A percentile compares a stretch with the other conserved stretches of the same genome.
Evolutionary conservation across 1,139 yeast genomes (phyloP).

Genomic region (Scheffersomyces parashehatae): DNA sequence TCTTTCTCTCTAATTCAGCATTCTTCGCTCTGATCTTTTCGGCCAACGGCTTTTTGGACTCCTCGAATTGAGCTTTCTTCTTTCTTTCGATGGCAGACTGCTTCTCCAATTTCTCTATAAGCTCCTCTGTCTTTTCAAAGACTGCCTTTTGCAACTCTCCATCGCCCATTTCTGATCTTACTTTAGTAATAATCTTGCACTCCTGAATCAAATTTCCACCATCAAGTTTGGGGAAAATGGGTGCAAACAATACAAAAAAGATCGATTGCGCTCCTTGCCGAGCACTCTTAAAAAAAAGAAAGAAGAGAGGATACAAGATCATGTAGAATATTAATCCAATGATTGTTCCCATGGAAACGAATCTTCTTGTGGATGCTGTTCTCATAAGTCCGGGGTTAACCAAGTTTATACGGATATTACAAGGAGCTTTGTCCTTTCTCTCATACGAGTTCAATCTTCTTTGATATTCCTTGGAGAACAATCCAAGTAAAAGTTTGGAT

Average conservation of each 20-base stretch:
- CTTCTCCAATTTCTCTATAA: conserved; percentile 64
- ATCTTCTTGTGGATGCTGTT: conserved; percentile 80
- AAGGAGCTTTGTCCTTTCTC: conserved; percentile 66
- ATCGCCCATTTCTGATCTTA: conserved; percentile 63
- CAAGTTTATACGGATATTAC: conserved; percentile 68
- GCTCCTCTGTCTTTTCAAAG: conserved; percentile 60
- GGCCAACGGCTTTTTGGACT: conserved; percentile 6
- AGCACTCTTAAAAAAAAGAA: conserved; percentile 74
- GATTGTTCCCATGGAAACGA: conserved; percentile 73
- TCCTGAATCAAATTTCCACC: conserved; percentile 78
- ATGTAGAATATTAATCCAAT: conserved; percentile 70
- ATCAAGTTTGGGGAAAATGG: conserved; percentile 55
- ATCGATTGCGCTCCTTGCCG: conserved; percentile 79
- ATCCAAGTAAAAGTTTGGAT: conserved; percentile 71
- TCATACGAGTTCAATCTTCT: conserved; percentile 55
- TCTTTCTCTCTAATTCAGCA: conserved; percentile 21
- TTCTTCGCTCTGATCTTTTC: conserved; percentile 6
- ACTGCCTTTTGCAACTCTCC: conserved; percentile 59
- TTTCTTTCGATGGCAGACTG: conserved; percentile 68
- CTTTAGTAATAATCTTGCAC: conserved; percentile 52
- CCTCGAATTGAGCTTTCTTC: conserved; percentile 24
- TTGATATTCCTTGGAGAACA: conserved; percentile 79
- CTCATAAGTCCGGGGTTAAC: conserved; percentile 94
- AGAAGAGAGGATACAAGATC: conserved; percentile 76
- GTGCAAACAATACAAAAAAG: conserved; percentile 69